Base-by-base conservation (phyloP, 2,329 filamentous ascomycete genomes). In the Neofusicoccum sp. region DNA sequence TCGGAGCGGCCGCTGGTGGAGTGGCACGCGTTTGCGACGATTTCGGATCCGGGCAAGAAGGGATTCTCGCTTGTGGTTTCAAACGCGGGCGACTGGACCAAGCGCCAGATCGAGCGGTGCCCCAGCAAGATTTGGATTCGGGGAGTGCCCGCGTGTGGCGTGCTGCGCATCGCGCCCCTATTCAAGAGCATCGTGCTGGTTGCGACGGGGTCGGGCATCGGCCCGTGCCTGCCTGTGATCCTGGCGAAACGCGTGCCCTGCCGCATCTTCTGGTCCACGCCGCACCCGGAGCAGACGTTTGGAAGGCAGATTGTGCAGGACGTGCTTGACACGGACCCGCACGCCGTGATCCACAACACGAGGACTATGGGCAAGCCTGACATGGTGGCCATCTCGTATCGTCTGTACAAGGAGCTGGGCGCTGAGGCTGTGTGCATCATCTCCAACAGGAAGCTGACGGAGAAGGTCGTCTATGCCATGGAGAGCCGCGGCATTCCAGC, bases 361-460 rank as follows among this genome's bases (percentile, higher is more conserved):
- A 79, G 80, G 59, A 70, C 74, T 38, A 77, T 79, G 34, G 87
- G 86, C 0, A 47, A 48, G 47, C 81, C 86, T 2, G 83, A 90
- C 69, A 81, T 89, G 70, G 68, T 87, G 31, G 78, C 77, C 11
- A 76, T 85, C 41, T 79, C 81, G 45, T 86, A 83, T 66, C 73
- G 77, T 6, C 75, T 87, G 57, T 77, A 76, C 48, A 68, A 67
- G 56, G 73, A 80, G 31, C 76, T 76, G 24, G 65, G 74, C 0
- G 81, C 82, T 2, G 88, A 91, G 78, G 89, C 88, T 3, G 87
- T 91, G 34, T 86, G 90, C 69, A 82, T 91, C 63, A 87, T 92
- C 67, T 86, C 85, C 58, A 92, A 91, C 70, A 84, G 86, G 62
- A 81, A 75, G 61, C 80, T 90, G 33, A 91, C 88, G 20, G 81